Conservation (phyloP, 2,329 filamentous ascomycete species). For the Rosellinia necatrix region DNA sequence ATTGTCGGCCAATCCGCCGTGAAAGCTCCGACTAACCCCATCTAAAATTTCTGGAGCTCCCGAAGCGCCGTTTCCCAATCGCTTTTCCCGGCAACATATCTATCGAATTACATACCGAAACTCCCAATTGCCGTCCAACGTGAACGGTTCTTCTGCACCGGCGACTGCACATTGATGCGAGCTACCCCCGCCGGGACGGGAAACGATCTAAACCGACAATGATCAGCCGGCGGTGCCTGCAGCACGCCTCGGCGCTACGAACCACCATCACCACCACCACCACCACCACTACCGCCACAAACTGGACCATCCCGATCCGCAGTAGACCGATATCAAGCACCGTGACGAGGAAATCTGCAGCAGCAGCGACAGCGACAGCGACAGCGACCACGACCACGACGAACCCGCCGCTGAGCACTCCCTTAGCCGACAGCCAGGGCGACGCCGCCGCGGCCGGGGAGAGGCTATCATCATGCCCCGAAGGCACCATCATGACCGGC, state of each 20-base stretch:
- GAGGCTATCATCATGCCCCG: slow-evolving; percentile 58
- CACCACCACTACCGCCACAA: slow-evolving; percentile 20
- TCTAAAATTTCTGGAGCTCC: slow-evolving; percentile 41
- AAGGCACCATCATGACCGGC: slow-evolving; percentile 72
- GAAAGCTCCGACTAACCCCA: slow-evolving; percentile 36
- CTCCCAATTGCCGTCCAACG: background rate
- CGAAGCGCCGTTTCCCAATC: background rate
- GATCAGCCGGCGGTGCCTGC: slow-evolving; percentile 56
- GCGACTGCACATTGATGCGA: background rate
- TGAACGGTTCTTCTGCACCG: background rate
- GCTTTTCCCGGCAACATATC: background rate
- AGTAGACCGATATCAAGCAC: slow-evolving; percentile 46
- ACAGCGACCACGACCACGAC: slow-evolving; percentile 39
- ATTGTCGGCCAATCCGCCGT: slow-evolving; percentile 32
- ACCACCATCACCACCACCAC: slow-evolving; percentile 28
- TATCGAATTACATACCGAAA: background rate
- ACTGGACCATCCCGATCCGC: slow-evolving; percentile 31
- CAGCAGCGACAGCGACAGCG: slow-evolving; percentile 44
- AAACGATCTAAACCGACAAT: slow-evolving; percentile 34
- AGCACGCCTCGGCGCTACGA: slow-evolving; percentile 46
- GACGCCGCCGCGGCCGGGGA: slow-evolving; percentile 27
- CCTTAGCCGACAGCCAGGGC: slow-evolving; percentile 33
- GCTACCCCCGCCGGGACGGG: background rate
- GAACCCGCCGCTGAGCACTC: slow-evolving; percentile 35
- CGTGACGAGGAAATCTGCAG: slow-evolving; percentile 40